These are phyloP conservation scores for Penicillium sp. DNA, from an alignment of 2,329 filamentous ascomycete species.

Conservation along the genomic window DNA sequence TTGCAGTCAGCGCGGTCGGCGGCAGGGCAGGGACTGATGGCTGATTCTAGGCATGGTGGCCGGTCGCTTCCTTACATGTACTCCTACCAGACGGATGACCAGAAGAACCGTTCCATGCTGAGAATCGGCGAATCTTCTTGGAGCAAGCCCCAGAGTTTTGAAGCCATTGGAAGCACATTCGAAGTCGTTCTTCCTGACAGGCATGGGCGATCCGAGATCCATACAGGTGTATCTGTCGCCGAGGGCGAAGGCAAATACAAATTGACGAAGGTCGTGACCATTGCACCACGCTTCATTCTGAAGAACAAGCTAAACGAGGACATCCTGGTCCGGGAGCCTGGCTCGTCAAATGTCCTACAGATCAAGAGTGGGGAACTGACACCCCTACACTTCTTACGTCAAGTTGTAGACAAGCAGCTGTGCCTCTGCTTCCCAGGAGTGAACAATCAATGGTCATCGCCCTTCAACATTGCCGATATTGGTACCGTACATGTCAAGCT, in stretches of 20 bases:
- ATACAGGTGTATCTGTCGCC: slow-evolving; percentile 78
- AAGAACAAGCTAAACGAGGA: slow-evolving; percentile 88
- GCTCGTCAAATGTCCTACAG: slow-evolving; percentile 74
- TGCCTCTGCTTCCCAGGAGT: slow-evolving; percentile 87
- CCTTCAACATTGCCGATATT: slow-evolving; percentile 92
- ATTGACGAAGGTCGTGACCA: slow-evolving; percentile 89
- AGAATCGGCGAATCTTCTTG: slow-evolving; percentile 84
- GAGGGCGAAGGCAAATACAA: slow-evolving; percentile 97
- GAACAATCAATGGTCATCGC: slow-evolving; percentile 94
- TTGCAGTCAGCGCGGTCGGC: slow-evolving; percentile 72
- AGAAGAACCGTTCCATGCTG: slow-evolving; percentile 78
- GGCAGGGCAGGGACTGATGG: slow-evolving; percentile 66
- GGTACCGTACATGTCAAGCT: slow-evolving; percentile 90
- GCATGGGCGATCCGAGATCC: slow-evolving; percentile 67
- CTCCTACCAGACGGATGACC: slow-evolving; percentile 78
- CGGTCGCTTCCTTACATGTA: slow-evolving; percentile 90
- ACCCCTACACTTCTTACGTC: slow-evolving; percentile 81
- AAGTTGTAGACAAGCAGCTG: slow-evolving; percentile 73
- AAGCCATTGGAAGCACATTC: slow-evolving; percentile 86
- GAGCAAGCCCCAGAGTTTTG: slow-evolving; percentile 97
- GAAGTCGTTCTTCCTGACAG: slow-evolving; percentile 74
- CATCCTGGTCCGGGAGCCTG: slow-evolving; percentile 80
- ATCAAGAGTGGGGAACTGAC: slow-evolving; percentile 72
- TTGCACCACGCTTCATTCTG: slow-evolving; percentile 83
- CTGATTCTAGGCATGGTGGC: slow-evolving; percentile 44